These are phyloP conservation scores for Aspergillus tubingensis DNA, from an alignment of 2,329 filamentous ascomycete genomes.

Conservation along the genomic window DNA sequence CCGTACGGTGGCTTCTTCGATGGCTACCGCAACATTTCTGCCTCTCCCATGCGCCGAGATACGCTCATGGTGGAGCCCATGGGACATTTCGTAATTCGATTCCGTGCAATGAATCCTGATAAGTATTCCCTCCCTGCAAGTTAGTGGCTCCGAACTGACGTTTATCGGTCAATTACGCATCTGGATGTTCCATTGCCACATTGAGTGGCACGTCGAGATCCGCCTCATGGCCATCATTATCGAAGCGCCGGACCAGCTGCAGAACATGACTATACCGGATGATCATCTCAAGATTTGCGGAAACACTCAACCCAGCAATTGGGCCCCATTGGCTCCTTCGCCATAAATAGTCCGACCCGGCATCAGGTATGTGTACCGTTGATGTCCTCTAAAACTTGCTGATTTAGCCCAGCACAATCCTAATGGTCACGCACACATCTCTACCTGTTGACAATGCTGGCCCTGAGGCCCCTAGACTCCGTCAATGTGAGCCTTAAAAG, in stretches of 20 bases:
- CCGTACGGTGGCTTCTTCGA: constrained; percentile 31
- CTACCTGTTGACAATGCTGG: not conserved
- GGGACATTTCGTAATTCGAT: constrained; percentile 36
- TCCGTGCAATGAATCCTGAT: constrained; percentile 39
- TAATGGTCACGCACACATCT: not conserved
- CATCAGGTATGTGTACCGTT: not conserved
- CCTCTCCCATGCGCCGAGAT: constrained; percentile 34
- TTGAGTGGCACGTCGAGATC: constrained; percentile 39
- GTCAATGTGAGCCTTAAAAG: not conserved
- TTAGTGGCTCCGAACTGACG: not conserved
- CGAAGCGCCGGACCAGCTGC: constrained; percentile 30
- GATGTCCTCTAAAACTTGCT: not conserved
- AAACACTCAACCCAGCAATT: not conserved
- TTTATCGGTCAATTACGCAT: constrained; percentile 17
- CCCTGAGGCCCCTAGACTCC: not conserved
- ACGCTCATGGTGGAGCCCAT: constrained; percentile 37
- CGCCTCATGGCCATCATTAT: constrained; percentile 37
- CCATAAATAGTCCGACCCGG: not conserved
- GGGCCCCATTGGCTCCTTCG: not conserved
- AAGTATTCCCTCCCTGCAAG: constrained; percentile 5
- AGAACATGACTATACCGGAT: constrained; percentile 5
- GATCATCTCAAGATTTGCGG: constrained; percentile 9
- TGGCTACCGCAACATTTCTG: constrained; percentile 28
- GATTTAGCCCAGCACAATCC: not conserved
- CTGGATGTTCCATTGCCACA: constrained; percentile 42